phyloP scores from a whole-genome alignment of 768 basidiomycete species.

The Trametes sanguinea region DNA sequence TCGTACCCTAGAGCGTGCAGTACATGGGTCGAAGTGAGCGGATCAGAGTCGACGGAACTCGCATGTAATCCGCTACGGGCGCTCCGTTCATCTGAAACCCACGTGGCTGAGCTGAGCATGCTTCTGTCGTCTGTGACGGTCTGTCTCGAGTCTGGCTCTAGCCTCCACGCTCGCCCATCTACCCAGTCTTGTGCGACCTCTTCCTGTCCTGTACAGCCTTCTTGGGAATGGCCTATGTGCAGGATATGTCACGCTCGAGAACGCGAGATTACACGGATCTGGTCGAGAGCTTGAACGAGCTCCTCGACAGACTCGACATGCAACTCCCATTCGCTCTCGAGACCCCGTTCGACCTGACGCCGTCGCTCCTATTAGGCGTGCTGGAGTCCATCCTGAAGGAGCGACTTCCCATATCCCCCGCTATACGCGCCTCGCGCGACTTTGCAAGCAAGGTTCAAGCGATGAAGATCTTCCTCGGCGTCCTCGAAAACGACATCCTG shows the following conservation, averaged over 20 bases:
- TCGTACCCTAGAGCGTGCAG: no score
- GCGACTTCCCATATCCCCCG: slow-evolving; percentile 50
- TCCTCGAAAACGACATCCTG: slow-evolving; percentile 68
- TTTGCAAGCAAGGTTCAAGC: slow-evolving; percentile 52
- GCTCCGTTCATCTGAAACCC: background rate
- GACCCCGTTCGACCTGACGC: slow-evolving; percentile 58
- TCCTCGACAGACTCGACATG: slow-evolving; percentile 31
- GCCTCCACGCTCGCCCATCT: background rate
- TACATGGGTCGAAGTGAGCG: no score
- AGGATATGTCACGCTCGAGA: background rate
- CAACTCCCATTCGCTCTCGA: slow-evolving; percentile 37
- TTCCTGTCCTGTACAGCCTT: background rate
- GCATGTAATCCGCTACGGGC: background rate
- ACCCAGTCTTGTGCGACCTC: background rate
- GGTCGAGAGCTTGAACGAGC: slow-evolving; percentile 32
- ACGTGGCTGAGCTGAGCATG: background rate
- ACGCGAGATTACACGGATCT: slow-evolving; percentile 4
- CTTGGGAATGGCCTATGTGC: background rate
- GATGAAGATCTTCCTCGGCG: slow-evolving; percentile 76
- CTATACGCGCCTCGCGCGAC: slow-evolving; percentile 40
- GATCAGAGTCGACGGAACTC: no score
- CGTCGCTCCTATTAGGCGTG: slow-evolving; percentile 68
- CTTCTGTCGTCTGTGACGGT: no score
- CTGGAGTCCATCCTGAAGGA: slow-evolving; percentile 60
- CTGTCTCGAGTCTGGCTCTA: background rate